phyloP scores from a whole-genome alignment of 805 yeast species.

The Saturnispora quitensis region DNA sequence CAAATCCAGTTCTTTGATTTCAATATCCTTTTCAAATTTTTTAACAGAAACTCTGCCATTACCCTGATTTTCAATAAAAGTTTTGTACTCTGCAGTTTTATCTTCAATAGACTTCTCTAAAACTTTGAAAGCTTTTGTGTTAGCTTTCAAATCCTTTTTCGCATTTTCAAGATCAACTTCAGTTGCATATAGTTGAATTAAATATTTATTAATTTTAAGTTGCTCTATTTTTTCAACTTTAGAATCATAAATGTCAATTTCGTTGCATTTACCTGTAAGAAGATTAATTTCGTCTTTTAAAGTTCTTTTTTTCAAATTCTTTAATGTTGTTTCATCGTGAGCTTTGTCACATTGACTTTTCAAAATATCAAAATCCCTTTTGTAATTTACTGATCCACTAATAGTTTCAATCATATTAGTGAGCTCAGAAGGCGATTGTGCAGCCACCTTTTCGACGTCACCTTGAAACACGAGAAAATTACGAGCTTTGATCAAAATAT shows the following conservation, averaged over 20 bases:
- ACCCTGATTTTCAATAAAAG: constrained; percentile 34
- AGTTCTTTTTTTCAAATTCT: constrained; percentile 60
- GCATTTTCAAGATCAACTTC: constrained; percentile 32
- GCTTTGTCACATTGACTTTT: constrained; percentile 58
- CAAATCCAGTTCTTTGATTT: constrained; percentile 31
- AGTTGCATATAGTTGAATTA: constrained; percentile 61
- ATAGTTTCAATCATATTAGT: constrained; percentile 70
- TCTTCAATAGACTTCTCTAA: constrained; percentile 12
- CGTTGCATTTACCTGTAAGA: constrained; percentile 65
- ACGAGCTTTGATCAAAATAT: constrained; percentile 78
- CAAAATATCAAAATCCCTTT: constrained; percentile 56
- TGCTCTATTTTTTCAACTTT: constrained; percentile 41
- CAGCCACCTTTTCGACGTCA: constrained; percentile 88
- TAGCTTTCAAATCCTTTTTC: constrained; percentile 25
- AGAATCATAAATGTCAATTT: constrained; percentile 56
- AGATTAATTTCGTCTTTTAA: constrained; percentile 67
- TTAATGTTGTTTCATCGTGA: constrained; percentile 50
- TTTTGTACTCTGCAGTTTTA: constrained; percentile 24
- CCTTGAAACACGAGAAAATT: constrained; percentile 95
- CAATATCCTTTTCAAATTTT: constrained; percentile 34
- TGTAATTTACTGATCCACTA: constrained; percentile 68
- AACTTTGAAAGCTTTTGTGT: constrained; percentile 31
- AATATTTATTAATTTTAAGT: constrained; percentile 38
- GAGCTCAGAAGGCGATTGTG: constrained; percentile 72
- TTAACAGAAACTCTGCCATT: constrained; percentile 35